Percentiles rank a stretch among this genome's conserved stretches.
Conservation (phyloP, 306 rosid species). For the Prunus davidiana region DNA sequence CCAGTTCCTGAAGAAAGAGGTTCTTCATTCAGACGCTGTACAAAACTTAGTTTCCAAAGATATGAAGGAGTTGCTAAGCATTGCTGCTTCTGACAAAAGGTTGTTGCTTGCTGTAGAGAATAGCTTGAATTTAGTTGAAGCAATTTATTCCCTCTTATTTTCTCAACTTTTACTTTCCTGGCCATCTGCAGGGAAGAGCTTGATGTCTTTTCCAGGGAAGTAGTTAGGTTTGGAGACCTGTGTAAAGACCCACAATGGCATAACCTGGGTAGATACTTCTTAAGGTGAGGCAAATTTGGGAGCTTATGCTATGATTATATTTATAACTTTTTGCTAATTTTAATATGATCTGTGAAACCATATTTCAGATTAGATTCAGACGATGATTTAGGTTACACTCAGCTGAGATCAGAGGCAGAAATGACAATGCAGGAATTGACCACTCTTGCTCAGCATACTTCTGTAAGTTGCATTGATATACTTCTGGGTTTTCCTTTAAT, state of each 20-base stretch:
- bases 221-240: conserved; percentile 75
- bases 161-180: conserved; percentile 8
- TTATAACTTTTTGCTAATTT: conserved; percentile 4
- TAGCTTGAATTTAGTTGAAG: conserved; percentile 17
- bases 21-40: conserved; percentile 65
- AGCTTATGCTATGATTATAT: conserved; percentile 9
- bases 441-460: conserved; percentile 59
- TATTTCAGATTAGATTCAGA: conserved; percentile 69
- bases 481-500: no score
- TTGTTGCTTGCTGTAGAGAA: conserved; percentile 31
- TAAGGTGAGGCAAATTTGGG: conserved; percentile 40
- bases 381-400: conserved; percentile 35
- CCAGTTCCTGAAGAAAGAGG: conserved; percentile 60
- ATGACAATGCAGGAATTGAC: conserved; percentile 69
- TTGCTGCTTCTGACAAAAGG: conserved; percentile 96
- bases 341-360: conserved; percentile 23
- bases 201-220: conserved; percentile 62
- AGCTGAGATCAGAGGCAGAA: conserved; percentile 50
- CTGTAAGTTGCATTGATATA: conserved; percentile 50
- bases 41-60: conserved; percentile 64
- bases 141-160: neutral
- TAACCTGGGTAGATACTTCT: conserved; percentile 67
- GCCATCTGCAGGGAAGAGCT: conserved; percentile 66
- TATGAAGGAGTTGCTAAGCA: conserved; percentile 57
- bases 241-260: conserved; percentile 97